Evolutionary conservation across 2,329 filamentous ascomycete species (phyloP).

Genomic region (Rhynchosporium graminicola): DNA sequence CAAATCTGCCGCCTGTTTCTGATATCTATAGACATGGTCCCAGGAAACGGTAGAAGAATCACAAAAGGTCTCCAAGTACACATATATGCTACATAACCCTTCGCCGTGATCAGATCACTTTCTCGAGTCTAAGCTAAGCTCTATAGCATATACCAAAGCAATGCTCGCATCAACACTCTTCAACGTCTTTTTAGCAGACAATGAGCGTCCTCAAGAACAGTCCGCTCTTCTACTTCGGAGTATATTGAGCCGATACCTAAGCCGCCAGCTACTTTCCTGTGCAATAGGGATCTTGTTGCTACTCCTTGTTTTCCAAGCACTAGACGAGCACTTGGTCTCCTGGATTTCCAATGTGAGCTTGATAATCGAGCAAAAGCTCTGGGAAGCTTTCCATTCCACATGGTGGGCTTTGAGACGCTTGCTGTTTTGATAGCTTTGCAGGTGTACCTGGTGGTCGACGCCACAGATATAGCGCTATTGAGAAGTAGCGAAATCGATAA

Average conservation of each 20-base stretch:
- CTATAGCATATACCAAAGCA: background rate
- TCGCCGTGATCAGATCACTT: no score
- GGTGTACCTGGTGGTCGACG: background rate
- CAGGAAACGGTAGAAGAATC: no score
- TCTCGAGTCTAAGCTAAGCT: background rate
- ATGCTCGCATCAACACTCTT: background rate
- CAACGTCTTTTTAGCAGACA: background rate
- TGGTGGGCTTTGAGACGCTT: constrained; percentile 10
- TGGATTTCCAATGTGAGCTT: constrained; percentile 3
- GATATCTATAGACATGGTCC: no score
- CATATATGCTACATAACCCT: background rate
- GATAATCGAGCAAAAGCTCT: background rate
- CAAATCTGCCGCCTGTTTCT: no score
- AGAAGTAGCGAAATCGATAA: background rate
- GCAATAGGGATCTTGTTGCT: constrained; percentile 1
- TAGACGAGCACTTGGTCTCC: constrained; percentile 4
- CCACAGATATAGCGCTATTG: background rate
- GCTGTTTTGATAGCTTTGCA: constrained; percentile 4
- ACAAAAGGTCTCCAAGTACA: no score
- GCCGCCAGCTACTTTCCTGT: background rate
- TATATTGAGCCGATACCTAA: background rate
- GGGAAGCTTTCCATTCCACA: constrained; percentile 1
- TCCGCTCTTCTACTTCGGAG: background rate
- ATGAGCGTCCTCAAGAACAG: background rate
- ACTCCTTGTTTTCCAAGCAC: constrained; percentile 4